Evolutionary conservation across 176 grass and related monocot genomes (phyloP).

Genomic region (Zea mays): DNA sequence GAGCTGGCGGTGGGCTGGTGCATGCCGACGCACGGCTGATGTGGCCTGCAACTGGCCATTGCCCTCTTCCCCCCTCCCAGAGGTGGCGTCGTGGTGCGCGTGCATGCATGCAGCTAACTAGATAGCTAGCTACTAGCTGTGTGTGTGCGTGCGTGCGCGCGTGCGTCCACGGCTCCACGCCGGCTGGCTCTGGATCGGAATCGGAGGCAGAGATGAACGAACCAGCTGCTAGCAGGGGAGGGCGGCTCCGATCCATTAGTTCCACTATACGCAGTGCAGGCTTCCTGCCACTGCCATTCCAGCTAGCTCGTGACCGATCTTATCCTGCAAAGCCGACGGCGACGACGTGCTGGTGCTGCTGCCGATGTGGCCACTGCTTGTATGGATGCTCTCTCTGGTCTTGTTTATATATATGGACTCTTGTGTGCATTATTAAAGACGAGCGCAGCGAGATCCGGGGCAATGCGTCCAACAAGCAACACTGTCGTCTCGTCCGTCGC

Average conservation of each 20-base stretch:
- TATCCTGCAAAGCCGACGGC: slow-evolving; percentile 15
- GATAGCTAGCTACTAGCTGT: neutral
- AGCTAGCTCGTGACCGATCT: slow-evolving; percentile 6
- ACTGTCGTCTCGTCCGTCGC: neutral
- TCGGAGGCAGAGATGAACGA: neutral
- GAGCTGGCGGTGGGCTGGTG: neutral
- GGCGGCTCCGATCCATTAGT: no score
- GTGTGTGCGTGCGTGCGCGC: neutral
- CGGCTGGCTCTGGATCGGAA: neutral
- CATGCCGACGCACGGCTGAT: slow-evolving; percentile 29
- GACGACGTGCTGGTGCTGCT: neutral
- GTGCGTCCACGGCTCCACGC: slow-evolving; percentile 10
- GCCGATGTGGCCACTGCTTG: slow-evolving; percentile 40
- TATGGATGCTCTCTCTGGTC: no score
- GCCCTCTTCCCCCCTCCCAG: neutral
- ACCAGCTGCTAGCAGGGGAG: neutral
- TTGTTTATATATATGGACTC: neutral
- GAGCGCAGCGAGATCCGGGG: neutral
- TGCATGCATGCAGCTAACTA: neutral
- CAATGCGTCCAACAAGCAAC: neutral
- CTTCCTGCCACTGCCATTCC: neutral
- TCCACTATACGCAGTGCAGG: neutral
- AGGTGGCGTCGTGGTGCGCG: neutral
- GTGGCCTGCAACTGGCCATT: neutral
- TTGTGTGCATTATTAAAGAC: neutral